Evolutionary conservation across 2,329 filamentous ascomycete species (phyloP).

Genomic region (Penicillium aurantiogriseum): DNA sequence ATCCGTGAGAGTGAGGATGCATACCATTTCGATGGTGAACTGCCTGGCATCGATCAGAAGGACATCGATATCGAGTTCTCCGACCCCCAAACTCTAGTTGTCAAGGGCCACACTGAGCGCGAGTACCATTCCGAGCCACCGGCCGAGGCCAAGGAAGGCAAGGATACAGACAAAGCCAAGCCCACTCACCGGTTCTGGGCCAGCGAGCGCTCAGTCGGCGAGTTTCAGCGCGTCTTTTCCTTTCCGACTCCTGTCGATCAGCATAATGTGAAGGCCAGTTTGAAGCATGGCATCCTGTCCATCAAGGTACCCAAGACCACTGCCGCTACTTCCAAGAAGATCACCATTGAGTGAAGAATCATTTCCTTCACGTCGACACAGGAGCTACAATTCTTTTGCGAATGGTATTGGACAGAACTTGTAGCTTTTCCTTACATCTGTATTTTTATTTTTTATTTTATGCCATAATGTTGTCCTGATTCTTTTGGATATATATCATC

Average conservation of each 20-base stretch:
- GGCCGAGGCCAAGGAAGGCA: constrained; percentile 48
- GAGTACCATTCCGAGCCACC: constrained; percentile 39
- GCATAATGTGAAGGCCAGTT: constrained; percentile 58
- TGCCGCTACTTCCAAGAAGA: constrained; percentile 50
- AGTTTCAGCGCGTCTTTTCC: constrained; percentile 59
- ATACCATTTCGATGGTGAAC: constrained; percentile 50
- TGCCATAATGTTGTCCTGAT: no score
- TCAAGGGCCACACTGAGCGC: constrained; percentile 46
- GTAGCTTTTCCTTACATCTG: no score
- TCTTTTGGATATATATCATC: background rate
- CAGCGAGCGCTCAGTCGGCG: constrained; percentile 58
- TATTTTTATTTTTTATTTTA: background rate
- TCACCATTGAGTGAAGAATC: constrained; percentile 54
- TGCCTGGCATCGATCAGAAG: constrained; percentile 49
- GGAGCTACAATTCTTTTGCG: background rate
- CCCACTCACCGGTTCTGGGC: constrained; percentile 56
- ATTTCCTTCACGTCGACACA: background rate
- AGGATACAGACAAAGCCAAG: constrained; percentile 21
- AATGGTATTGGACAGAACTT: background rate
- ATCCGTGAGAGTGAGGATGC: constrained; percentile 45
- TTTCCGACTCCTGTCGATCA: constrained; percentile 60
- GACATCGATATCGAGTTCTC: constrained; percentile 50
- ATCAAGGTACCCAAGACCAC: constrained; percentile 58
- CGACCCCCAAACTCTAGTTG: constrained; percentile 47
- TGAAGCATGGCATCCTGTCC: constrained; percentile 61